Conservation (phyloP, 2,329 filamentous ascomycete species). For the Alternaria hordeiaustralica region DNA sequence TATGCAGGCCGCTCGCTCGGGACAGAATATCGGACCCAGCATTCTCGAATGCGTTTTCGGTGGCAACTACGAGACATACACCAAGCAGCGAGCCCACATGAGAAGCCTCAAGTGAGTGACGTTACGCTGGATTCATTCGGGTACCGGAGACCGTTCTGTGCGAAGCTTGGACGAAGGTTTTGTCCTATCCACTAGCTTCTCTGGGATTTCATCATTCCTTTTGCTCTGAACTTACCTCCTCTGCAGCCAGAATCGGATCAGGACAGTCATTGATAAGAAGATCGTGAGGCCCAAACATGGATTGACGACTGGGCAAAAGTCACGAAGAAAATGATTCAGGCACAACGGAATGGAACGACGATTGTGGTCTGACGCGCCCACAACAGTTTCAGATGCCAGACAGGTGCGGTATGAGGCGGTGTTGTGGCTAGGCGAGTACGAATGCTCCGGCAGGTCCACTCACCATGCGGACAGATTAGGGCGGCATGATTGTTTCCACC, state of each 20-base stretch:
- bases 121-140: slow-evolving; percentile 11
- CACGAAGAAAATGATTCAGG: neutral
- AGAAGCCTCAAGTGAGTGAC: slow-evolving; percentile 38
- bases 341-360: neutral
- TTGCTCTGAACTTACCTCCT: neutral
- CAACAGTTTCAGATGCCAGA: neutral
- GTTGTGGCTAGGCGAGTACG: slow-evolving; percentile 16
- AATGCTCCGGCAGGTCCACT: slow-evolving; percentile 20
- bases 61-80: slow-evolving; percentile 80
- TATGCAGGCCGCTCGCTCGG: slow-evolving; percentile 53
- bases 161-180: neutral
- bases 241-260: neutral
- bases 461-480: slow-evolving; percentile 14
- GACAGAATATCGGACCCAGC: slow-evolving; percentile 50
- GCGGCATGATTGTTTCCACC: slow-evolving; percentile 7
- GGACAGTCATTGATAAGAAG: neutral
- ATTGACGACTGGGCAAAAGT: neutral
- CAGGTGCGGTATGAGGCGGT: neutral
- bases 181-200: neutral
- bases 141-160: neutral
- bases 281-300: neutral
- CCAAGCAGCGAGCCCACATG: slow-evolving; percentile 70
- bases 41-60: slow-evolving; percentile 76
- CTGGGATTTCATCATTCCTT: neutral
- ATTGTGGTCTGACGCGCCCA: neutral